Evolutionary conservation across 495 filamentous ascomycete species (phyloP), one percentile per base, ranked within the genome.

Genomic region (Pyrenula aspistea): DNA sequence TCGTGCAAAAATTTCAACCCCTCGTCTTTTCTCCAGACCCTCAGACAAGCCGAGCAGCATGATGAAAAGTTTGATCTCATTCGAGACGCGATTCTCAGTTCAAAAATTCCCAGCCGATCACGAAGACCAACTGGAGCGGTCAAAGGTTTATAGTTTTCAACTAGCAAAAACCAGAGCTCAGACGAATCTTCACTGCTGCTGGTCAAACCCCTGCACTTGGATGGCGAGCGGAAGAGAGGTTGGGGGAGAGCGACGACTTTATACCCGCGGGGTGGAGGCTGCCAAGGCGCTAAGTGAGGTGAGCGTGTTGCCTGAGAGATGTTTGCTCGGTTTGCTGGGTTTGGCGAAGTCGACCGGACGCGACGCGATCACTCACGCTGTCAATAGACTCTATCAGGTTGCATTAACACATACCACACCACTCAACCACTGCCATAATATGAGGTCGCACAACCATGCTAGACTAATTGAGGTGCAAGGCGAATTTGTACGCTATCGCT

Each of bases 121-220:
- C 71, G 69, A 69, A 71, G 68, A 58, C 72, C 67, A 72, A 68
- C 63, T 63, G 63, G 71, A 77, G 72, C 67, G 66, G 73, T 76
- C 74, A 75, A 63, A 49, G 61, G 64, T 61, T 61, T 77, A 67
- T 77, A 78, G 73, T 78, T 77, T 78, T 77, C 75, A 77, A 76
- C 73, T 74, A 77, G 75, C 75, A 78, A 77, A 78, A 76, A 77
- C 67, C 65, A 68, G 72, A 71, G 68, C 75, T 77, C 74, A 69
- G 75, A 77, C 71, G 72, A 71, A 74, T 75, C 75, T 70, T 78
- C 75, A 78, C 70, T 76, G 73, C 69, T 70, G 69, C 72, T 67
- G 70, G 67, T 74, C 66, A 73, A 65, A 71, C 75, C 71, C 61
- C 53, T 61, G 64, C 64, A 67, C 64, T 65, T 22, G 59, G 63